phyloP scores from a whole-genome alignment of 2,329 filamentous ascomycete species.

The Aspergillus fischeri region DNA sequence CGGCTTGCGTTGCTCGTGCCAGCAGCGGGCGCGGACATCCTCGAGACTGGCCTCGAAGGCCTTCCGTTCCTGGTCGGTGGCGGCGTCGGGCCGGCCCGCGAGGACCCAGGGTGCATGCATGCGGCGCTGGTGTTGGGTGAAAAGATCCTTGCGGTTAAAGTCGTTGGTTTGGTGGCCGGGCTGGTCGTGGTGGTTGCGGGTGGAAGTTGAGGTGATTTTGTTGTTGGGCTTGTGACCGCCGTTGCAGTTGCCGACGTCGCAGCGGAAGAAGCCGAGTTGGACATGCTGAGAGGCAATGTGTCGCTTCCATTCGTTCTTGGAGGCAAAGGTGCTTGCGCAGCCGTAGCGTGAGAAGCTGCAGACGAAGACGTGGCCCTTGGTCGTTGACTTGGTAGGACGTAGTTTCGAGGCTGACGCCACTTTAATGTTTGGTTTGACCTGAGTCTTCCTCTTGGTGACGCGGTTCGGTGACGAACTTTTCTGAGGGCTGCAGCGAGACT shows the following conservation, averaged over 20 bases:
- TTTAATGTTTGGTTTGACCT: conserved; percentile 4
- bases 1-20: conserved; percentile 56
- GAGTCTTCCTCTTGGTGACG: not conserved
- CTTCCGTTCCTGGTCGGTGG: conserved; percentile 28
- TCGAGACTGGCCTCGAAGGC: conserved; percentile 53
- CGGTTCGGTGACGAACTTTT: conserved; percentile 1
- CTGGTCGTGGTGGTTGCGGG: conserved; percentile 13
- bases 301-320: conserved; percentile 94
- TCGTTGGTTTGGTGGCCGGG: conserved; percentile 49
- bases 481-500: conserved; percentile 4
- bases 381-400: conserved; percentile 4
- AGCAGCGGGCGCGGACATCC: conserved; percentile 55
- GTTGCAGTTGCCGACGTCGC: conserved; percentile 59
- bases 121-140: conserved; percentile 79
- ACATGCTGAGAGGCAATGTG: conserved; percentile 80
- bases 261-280: conserved; percentile 69
- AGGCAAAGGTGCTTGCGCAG: conserved; percentile 67
- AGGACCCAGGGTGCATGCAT: conserved; percentile 68
- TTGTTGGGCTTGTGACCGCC: conserved; percentile 10
- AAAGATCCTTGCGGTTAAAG: conserved; percentile 91
- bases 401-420: conserved; percentile 6
- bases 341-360: conserved; percentile 78
- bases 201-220: not conserved
- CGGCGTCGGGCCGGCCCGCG: conserved; percentile 35
- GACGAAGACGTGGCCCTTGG: conserved; percentile 46